Evolutionary conservation across 148 eudicot genomes (phyloP).

Genomic region (Rhododendron molle): DNA sequence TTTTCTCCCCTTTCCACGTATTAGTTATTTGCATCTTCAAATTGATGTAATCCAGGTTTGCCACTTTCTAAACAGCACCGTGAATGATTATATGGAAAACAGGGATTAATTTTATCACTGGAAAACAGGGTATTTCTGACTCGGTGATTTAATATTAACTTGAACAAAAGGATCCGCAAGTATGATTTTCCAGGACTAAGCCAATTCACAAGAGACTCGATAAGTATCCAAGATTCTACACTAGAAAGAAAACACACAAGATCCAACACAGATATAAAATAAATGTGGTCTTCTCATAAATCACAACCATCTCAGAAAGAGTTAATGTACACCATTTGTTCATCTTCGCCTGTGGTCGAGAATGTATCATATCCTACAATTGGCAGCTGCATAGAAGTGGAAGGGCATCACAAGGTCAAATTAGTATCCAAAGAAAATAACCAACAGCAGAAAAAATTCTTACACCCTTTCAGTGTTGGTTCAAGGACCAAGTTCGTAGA

Average conservation of each 20-base stretch:
- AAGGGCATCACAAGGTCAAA: background rate
- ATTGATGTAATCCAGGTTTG: background rate
- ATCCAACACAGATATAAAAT: background rate
- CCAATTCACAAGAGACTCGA: background rate
- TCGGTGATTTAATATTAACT: background rate
- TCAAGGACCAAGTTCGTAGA: background rate
- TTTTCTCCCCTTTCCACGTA: background rate
- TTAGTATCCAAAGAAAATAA: background rate
- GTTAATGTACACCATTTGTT: background rate
- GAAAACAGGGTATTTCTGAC: background rate
- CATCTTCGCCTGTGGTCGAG: background rate
- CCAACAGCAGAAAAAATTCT: background rate
- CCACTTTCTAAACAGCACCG: background rate
- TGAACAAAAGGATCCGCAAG: background rate
- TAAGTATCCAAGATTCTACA: background rate
- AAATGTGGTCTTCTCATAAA: background rate
- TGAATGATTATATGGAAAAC: background rate
- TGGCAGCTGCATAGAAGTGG: conserved; percentile 53
- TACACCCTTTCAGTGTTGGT: background rate
- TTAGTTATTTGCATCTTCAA: background rate
- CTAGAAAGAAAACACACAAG: background rate
- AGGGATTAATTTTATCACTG: background rate
- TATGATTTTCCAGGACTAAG: background rate
- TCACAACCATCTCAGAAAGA: background rate
- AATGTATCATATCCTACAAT: conserved; percentile 62